A percentile compares a stretch with the other conserved stretches of the same genome.
Conservation (phyloP, 1,139 yeast genomes). For the Saccharomyces hybrid region DNA sequence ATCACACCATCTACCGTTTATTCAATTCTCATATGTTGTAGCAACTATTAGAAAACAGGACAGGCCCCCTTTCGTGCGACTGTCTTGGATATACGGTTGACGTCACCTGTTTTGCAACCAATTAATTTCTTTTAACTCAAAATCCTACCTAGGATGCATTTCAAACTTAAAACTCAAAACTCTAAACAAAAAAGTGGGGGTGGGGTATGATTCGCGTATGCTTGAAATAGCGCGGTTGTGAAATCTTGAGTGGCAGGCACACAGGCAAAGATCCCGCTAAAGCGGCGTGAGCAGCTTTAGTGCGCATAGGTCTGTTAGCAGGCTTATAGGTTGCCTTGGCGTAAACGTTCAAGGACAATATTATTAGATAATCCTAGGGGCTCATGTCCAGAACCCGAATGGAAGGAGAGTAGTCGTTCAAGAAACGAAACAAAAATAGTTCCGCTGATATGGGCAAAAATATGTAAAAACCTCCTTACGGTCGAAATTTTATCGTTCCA, state of each 20-base stretch:
- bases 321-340: neutral
- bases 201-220: neutral
- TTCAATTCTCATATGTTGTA: no score
- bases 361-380: neutral
- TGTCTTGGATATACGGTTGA: no score
- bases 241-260: neutral
- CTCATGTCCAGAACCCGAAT: neutral
- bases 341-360: neutral
- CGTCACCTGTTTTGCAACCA: neutral
- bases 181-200: neutral
- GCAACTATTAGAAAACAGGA: no score
- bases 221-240: neutral
- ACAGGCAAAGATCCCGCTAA: neutral
- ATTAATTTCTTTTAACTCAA: neutral
- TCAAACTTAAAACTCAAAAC: neutral
- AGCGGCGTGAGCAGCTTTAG: neutral
- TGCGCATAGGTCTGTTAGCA: neutral
- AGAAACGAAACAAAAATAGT: neutral
- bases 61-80: no score
- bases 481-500: neutral
- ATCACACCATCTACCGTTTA: no score
- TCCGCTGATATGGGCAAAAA: neutral
- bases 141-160: neutral
- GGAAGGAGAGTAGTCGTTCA: neutral
- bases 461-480: neutral